Percentiles rank a stretch among this genome's conserved stretches.
phyloP scores from a whole-genome alignment of 2,329 filamentous ascomycete genomes.

The Aspergillus brasiliensis region DNA sequence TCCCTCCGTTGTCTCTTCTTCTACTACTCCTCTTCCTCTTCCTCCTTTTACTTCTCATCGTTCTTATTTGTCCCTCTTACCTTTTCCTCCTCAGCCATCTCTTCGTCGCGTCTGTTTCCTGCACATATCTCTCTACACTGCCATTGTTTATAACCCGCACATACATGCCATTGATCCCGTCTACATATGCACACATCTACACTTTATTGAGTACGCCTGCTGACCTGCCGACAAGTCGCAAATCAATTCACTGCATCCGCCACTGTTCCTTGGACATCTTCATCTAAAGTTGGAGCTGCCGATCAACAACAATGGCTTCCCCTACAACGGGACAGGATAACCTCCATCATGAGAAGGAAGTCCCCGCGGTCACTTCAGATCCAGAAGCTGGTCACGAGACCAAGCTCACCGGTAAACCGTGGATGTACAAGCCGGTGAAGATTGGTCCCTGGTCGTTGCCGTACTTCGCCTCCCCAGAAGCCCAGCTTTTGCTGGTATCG shows the following conservation, averaged over 20 bases:
- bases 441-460: constrained; percentile 57
- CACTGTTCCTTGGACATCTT: neutral
- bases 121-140: neutral
- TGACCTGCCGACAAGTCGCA: neutral
- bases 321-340: constrained; percentile 13
- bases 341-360: constrained; percentile 18
- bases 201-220: neutral
- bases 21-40: neutral
- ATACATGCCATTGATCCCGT: neutral
- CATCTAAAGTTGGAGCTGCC: neutral
- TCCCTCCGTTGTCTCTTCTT: neutral
- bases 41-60: neutral
- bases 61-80: neutral
- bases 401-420: constrained; percentile 45
- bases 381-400: constrained; percentile 26
- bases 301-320: constrained; percentile 11
- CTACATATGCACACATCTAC: neutral
- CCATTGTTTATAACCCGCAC: neutral
- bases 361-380: constrained; percentile 22
- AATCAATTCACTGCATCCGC: neutral
- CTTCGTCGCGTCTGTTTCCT: neutral
- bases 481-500: constrained; percentile 71
- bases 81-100: neutral
- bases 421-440: constrained; percentile 68
- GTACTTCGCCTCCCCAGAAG: constrained; percentile 73